Conservation (phyloP, 106 monocot species). For the Acorus gramineus region DNA sequence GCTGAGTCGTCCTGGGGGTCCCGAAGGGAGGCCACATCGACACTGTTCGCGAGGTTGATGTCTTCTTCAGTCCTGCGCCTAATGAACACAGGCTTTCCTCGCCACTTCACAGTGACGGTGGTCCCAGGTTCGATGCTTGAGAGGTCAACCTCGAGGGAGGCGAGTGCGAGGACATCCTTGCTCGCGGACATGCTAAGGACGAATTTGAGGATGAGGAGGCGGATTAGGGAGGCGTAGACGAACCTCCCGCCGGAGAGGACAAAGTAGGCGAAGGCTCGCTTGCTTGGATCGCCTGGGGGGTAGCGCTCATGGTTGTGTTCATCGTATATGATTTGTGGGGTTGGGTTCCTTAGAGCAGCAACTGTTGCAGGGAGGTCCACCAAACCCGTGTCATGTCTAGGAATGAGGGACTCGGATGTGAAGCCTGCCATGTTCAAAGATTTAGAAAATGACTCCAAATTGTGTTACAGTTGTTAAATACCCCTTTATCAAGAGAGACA, state of each 20-base stretch:
- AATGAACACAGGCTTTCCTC: constrained; percentile 40
- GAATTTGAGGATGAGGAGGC: constrained; percentile 32
- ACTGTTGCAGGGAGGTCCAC: constrained; percentile 5
- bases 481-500: too few relatives aligned
- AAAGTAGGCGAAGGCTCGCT: constrained; percentile 17
- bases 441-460: too few relatives aligned
- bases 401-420: constrained; percentile 8
- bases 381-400: constrained; percentile 1
- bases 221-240: constrained; percentile 21
- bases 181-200: constrained; percentile 38
- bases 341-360: constrained; percentile 17
- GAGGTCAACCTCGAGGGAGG: constrained; percentile 46
- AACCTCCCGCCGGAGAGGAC: constrained; percentile 16
- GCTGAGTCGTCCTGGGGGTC: constrained; percentile 29
- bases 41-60: constrained; percentile 24
- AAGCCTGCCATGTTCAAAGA: not conserved
- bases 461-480: too few relatives aligned
- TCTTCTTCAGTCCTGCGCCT: constrained; percentile 38
- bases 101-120: constrained; percentile 43
- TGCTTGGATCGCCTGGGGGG: constrained; percentile 21
- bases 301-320: constrained; percentile 15
- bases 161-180: constrained; percentile 36
- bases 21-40: constrained; percentile 23
- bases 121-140: constrained; percentile 34
- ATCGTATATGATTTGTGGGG: constrained; percentile 11